phyloP scores from a whole-genome alignment of 768 basidiomycete genomes.

The Pholiota molesta region DNA sequence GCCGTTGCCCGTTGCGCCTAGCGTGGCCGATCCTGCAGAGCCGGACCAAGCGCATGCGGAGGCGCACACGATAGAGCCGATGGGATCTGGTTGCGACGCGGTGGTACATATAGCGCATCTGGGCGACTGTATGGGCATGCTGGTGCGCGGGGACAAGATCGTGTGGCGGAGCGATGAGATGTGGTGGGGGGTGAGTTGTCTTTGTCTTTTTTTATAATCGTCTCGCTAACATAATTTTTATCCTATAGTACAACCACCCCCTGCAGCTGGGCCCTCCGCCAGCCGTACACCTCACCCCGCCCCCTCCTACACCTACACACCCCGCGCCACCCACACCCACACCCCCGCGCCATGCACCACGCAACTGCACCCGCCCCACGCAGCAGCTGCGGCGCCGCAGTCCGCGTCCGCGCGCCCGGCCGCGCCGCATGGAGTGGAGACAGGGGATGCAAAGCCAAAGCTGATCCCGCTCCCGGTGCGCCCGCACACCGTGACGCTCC shows the following conservation, averaged over 20 bases:
- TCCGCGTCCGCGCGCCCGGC: no score
- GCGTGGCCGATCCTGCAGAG: not conserved
- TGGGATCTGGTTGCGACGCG: constrained; percentile 40
- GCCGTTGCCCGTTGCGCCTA: not conserved
- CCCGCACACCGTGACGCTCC: constrained; percentile 62
- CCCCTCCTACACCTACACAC: constrained; percentile 26
- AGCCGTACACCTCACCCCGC: constrained; percentile 24
- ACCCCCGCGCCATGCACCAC: constrained; percentile 30
- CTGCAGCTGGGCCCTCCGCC: constrained; percentile 47
- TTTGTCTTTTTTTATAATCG: not conserved
- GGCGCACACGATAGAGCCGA: not conserved
- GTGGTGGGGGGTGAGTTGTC: constrained; percentile 75
- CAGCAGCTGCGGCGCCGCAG: no score
- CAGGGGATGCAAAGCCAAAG: no score
- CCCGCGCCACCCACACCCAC: not conserved
- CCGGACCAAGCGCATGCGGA: not conserved
- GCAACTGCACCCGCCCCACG: no score
- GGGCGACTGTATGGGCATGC: constrained; percentile 87
- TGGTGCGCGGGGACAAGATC: constrained; percentile 78
- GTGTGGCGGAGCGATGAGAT: constrained; percentile 90
- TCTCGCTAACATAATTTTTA: not conserved
- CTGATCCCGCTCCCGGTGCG: constrained; percentile 19
- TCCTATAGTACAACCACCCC: constrained; percentile 45
- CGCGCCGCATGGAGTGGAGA: no score
- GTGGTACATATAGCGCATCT: constrained; percentile 83